Evolutionary conservation across 169 alveolate species (phyloP).

Genomic region (Perkinsus chesapeaki): DNA sequence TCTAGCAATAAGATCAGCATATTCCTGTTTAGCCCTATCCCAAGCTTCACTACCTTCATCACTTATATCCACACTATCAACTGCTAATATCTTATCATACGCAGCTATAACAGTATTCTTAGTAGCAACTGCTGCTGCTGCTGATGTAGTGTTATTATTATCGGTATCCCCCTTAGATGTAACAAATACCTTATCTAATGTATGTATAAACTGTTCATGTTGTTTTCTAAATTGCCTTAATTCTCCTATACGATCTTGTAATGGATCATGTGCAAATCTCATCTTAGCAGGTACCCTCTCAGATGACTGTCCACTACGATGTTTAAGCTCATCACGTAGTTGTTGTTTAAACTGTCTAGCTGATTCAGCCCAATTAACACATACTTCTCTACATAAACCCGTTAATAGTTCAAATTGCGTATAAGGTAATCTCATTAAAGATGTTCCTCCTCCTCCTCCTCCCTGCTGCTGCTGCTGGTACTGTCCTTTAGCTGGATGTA

Average conservation of each 20-base stretch:
- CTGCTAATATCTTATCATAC: slow-evolving; percentile 11
- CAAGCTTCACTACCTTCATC: slow-evolving; percentile 69
- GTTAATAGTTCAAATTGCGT: slow-evolving; percentile 67
- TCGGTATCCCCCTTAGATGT: not conserved
- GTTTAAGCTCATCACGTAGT: slow-evolving; percentile 62
- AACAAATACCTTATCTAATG: slow-evolving; percentile 57
- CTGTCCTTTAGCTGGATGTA: too few species aligned
- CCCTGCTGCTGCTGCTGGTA: too few species aligned
- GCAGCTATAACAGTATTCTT: not conserved
- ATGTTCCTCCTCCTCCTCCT: not conserved
- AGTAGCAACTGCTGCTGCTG: not conserved
- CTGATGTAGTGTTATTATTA: not conserved
- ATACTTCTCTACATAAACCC: slow-evolving; percentile 70
- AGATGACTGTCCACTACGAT: slow-evolving; percentile 56
- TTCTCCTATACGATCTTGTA: slow-evolving; percentile 76
- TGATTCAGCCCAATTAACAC: slow-evolving; percentile 85
- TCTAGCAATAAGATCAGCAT: slow-evolving; percentile 81
- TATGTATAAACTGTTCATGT: slow-evolving; percentile 83
- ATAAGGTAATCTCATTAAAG: slow-evolving; percentile 62
- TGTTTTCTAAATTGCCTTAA: slow-evolving; percentile 79
- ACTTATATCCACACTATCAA: slow-evolving; percentile 65
- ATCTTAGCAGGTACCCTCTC: slow-evolving; percentile 70
- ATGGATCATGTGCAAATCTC: slow-evolving; percentile 67
- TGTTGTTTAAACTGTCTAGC: slow-evolving; percentile 74
- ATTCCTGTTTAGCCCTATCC: slow-evolving; percentile 70